These are phyloP conservation scores for Acidomyces sp. DNA, from an alignment of 495 filamentous ascomycete genomes.

Conservation along the genomic window DNA sequence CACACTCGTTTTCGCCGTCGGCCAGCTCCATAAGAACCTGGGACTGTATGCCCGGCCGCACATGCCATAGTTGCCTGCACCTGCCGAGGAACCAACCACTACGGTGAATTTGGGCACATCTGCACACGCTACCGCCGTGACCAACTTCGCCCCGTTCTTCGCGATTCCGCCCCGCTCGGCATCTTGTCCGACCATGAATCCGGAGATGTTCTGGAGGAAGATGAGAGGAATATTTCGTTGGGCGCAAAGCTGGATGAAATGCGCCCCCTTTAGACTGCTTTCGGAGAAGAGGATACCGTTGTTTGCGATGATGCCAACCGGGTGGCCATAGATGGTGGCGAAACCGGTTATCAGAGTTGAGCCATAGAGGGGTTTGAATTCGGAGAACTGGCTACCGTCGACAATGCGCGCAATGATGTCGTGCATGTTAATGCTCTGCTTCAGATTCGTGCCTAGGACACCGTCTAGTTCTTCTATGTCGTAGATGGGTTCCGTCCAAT, in stretches of 20 bases:
- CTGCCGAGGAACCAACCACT: conserved; percentile 71
- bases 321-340: conserved; percentile 77
- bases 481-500: conserved; percentile 61
- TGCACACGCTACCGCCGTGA: conserved; percentile 89
- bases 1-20: conserved; percentile 84
- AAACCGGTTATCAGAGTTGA: conserved; percentile 88
- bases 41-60: conserved; percentile 88
- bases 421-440: conserved; percentile 67
- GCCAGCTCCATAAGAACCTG: conserved; percentile 93
- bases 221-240: conserved; percentile 80
- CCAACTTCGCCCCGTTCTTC: conserved; percentile 94
- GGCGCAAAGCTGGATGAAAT: conserved; percentile 95
- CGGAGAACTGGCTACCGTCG: conserved; percentile 76
- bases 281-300: conserved; percentile 95
- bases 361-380: conserved; percentile 92
- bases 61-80: conserved; percentile 72
- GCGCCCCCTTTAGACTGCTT: conserved; percentile 81
- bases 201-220: conserved; percentile 92
- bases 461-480: conserved; percentile 69
- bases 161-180: conserved; percentile 92
- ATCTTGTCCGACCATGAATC: conserved; percentile 94
- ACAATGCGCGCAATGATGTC: conserved; percentile 93
- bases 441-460: conserved; percentile 78
- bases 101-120: conserved; percentile 97
- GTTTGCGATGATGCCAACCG: conserved; percentile 88